phyloP scores from a whole-genome alignment of 176 grass and related monocot genomes.

The Carex myosuroides region DNA sequence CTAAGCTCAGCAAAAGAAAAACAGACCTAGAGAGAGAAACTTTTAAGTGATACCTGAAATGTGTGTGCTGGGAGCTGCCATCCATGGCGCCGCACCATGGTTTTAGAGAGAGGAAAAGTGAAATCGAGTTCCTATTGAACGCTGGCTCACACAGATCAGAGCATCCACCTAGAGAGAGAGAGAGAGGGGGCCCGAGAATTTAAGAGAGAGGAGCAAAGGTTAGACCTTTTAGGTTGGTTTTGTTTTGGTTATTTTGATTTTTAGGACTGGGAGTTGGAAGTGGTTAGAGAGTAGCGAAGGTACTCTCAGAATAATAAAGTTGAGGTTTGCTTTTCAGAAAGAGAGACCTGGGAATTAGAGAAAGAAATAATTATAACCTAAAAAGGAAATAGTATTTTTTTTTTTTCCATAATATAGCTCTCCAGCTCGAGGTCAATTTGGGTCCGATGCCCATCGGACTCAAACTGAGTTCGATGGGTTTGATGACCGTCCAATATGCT shows the following conservation, averaged over 20 bases:
- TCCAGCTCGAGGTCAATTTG: too few relatives aligned
- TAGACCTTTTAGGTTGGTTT: conserved; percentile 24
- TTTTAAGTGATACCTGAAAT: conserved; percentile 43
- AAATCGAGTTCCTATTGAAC: neutral
- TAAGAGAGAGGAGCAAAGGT: neutral
- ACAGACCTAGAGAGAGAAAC: neutral
- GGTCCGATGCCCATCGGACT: too few relatives aligned
- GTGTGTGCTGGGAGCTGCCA: conserved; percentile 96
- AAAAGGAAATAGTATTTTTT: neutral
- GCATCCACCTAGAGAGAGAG: conserved; percentile 19
- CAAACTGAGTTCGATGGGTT: too few relatives aligned
- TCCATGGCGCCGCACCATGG: conserved; percentile 89
- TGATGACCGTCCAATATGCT: too few relatives aligned
- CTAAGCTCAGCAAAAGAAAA: neutral
- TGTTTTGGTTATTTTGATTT: neutral
- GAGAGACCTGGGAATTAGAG: neutral
- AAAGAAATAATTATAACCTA: neutral
- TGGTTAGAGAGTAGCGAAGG: conserved; percentile 13
- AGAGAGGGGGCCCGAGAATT: neutral
- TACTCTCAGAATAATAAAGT: neutral
- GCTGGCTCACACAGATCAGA: conserved; percentile 5
- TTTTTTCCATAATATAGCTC: neutral
- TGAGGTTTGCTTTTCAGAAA: neutral
- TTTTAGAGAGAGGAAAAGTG: conserved; percentile 17
- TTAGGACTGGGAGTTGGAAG: neutral